phyloP scores from a whole-genome alignment of 768 basidiomycete species.

The Kwoniella pini region DNA sequence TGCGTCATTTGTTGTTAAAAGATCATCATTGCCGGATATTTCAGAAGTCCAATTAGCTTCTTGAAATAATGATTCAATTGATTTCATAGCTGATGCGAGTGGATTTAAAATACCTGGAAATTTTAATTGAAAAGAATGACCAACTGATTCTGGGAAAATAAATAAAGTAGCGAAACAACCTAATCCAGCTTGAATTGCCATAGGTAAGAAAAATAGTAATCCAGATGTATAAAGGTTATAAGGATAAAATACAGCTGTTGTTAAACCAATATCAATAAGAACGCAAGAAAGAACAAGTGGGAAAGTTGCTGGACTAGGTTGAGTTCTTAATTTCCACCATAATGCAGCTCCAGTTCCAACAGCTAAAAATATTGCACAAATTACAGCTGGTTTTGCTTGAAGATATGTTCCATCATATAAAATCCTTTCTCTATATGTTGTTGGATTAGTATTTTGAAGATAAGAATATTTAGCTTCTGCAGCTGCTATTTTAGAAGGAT shows the following conservation, averaged over 20 bases:
- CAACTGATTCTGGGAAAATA: slow-evolving; percentile 51
- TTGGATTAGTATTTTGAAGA: slow-evolving; percentile 6
- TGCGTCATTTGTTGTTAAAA: slow-evolving; percentile 4
- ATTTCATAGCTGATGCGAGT: slow-evolving; percentile 25
- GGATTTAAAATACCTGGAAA: slow-evolving; percentile 41
- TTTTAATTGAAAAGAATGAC: slow-evolving; percentile 38
- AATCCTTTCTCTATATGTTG: slow-evolving; percentile 6
- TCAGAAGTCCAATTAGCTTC: slow-evolving; percentile 4
- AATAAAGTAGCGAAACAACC: slow-evolving; percentile 37
- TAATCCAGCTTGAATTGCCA: slow-evolving; percentile 48
- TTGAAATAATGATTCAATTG: slow-evolving; percentile 37
- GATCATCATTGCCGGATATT: slow-evolving; percentile 1
- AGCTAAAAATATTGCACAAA: slow-evolving; percentile 44
- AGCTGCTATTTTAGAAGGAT: slow-evolving; percentile 27
- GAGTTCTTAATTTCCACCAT: slow-evolving; percentile 49
- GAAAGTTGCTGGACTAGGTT: slow-evolving; percentile 50
- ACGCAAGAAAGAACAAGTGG: slow-evolving; percentile 48
- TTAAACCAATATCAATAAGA: slow-evolving; percentile 48
- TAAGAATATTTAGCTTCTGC: slow-evolving; percentile 30
- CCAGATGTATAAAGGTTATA: slow-evolving; percentile 37
- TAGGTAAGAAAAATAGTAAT: slow-evolving; percentile 47
- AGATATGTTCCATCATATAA: slow-evolving; percentile 50
- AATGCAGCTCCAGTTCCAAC: slow-evolving; percentile 39
- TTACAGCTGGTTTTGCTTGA: slow-evolving; percentile 42
- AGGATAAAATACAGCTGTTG: slow-evolving; percentile 37